Evolutionary conservation across 306 rosid species (phyloP).

Genomic region (Astragalus glycyphyllos): DNA sequence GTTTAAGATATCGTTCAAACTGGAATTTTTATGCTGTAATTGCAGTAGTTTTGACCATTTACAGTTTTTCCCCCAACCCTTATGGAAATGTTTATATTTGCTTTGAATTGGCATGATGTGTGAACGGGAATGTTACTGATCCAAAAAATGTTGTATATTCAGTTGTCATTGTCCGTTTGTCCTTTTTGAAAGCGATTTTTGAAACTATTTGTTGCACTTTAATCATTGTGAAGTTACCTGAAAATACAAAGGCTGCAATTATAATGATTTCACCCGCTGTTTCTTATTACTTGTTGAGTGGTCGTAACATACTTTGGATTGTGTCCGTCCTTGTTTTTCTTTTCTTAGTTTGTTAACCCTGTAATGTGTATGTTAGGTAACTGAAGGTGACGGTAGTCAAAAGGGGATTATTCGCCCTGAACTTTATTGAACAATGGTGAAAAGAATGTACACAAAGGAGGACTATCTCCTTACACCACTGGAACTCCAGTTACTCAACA

Average conservation of each 20-base stretch:
- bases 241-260: conserved; percentile 13
- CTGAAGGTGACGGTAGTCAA: too few species aligned
- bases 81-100: neutral
- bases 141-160: neutral
- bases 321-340: neutral
- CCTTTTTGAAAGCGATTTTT: neutral
- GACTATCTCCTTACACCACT: too few species aligned
- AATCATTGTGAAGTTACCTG: neutral
- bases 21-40: neutral
- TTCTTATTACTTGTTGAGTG: neutral
- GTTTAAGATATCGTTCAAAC: neutral
- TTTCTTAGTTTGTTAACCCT: too few species aligned
- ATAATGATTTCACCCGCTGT: neutral
- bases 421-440: too few species aligned
- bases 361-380: neutral
- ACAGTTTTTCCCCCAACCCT: neutral
- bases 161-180: neutral
- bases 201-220: neutral
- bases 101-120: conserved; percentile 18
- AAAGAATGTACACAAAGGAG: too few species aligned
- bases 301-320: neutral
- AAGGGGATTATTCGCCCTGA: too few species aligned
- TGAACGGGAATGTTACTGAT: neutral
- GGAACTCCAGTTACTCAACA: too few species aligned
- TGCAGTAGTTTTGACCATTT: neutral